Conservation (phyloP, 306 rosid genomes). For the Vigna radiata region DNA sequence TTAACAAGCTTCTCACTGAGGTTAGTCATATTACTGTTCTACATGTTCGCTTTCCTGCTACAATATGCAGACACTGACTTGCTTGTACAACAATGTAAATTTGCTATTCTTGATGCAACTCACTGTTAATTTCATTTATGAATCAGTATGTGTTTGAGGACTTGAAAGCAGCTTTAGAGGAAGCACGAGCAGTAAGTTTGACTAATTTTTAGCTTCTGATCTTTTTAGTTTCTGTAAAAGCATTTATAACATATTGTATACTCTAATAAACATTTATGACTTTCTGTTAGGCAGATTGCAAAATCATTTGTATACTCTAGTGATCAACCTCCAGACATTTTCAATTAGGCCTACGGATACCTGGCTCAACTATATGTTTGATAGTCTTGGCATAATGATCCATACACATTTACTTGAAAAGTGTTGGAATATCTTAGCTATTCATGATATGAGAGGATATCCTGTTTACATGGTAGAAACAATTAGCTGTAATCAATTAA, state of each 20-base stretch:
- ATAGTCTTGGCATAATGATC: no score
- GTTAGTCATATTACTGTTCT: slow-evolving; percentile 49
- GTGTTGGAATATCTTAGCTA: no score
- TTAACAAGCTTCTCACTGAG: slow-evolving; percentile 85
- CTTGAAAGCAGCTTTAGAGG: slow-evolving; percentile 93
- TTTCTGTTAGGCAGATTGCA: slow-evolving; percentile 13
- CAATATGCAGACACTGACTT: neutral
- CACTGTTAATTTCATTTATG: slow-evolving; percentile 53
- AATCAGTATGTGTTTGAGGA: slow-evolving; percentile 84
- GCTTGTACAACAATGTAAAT: slow-evolving; percentile 10
- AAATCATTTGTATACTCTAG: no score
- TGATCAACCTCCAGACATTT: no score
- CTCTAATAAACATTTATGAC: neutral
- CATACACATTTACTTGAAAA: no score
- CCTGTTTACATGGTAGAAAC: no score
- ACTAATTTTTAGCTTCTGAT: slow-evolving; percentile 37
- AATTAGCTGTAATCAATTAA: no score
- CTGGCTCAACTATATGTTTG: no score
- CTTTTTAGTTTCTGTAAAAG: neutral
- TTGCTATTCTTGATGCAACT: slow-evolving; percentile 31
- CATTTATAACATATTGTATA: no score
- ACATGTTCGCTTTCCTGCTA: slow-evolving; percentile 1
- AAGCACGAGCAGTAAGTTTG: slow-evolving; percentile 76
- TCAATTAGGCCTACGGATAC: no score
- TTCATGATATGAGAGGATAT: no score